Base-by-base conservation (phyloP, 208 protist species). In the Crithidia acanthocephali region DNA sequence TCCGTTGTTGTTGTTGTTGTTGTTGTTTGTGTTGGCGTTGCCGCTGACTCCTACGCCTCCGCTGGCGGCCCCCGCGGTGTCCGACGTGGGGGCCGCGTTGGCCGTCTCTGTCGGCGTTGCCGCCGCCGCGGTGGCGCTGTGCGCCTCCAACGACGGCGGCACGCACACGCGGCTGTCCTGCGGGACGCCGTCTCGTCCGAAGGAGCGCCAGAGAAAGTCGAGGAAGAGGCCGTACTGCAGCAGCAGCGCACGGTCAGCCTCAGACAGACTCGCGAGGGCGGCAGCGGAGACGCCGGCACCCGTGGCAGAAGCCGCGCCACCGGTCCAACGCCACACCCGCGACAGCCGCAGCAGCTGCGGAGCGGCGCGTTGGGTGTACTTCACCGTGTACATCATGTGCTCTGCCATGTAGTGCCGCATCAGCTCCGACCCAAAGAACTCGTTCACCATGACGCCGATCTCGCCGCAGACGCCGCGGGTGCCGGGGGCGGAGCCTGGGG, bases 361-460 rank as follows among this genome's bases (percentile, higher is more conserved):
- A 0, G 85, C 79, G 45, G 81, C 80, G 23, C 74, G 88, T n/a
- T 76, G 63, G 37, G 76, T 83, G 76, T 88, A 95, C 67, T 93
- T 80, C 15, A 87, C 30, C 4, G 76, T 80, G 76, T 92, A 95
- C 82, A 88, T 89, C 78, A 92, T 85, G 69, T 95, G 87, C 79
- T 95, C 86, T 22, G 80, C 84, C 47, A 83, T 85, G 68, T 80
- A 95, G 66, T 85, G 81, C 35, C 70, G 66, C 80, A 93, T 84
- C 58, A 73, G 66, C 32, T 75, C 72, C 0, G 73, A 76, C 22
- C 53, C 60, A 44, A 88, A 88, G 42, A 88, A 78, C 22, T 74
- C 74, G 27, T 64, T 57, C n/a, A 87, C 51, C 35, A 84, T 81
- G 35, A 55, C 48, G 1, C 65, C 70, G 25, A 87, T 68, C 28